Conservation (phyloP, 306 rosid species). For the Dalbergia cultrata region DNA sequence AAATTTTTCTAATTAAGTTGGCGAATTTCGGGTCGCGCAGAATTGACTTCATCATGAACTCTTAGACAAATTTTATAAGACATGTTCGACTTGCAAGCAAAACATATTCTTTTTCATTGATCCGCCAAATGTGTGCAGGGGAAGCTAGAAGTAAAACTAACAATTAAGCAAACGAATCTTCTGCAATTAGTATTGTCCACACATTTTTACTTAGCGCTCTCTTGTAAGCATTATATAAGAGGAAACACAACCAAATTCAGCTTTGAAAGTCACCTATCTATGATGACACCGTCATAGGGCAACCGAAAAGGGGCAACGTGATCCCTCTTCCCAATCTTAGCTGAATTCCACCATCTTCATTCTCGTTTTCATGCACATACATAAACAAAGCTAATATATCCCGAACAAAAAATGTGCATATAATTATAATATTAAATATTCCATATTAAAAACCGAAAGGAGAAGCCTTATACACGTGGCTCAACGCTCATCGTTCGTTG, state of each 20-base stretch:
- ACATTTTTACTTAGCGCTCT: constrained; percentile 9
- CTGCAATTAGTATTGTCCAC: constrained; percentile 17
- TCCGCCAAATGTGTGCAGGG: neutral
- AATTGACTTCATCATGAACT: neutral
- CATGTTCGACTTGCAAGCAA: neutral
- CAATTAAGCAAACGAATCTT: constrained; percentile 51
- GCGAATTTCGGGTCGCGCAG: neutral
- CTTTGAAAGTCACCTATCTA: constrained; percentile 34
- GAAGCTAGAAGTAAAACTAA: neutral
- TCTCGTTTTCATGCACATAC: constrained; percentile 2
- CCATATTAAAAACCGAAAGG: constrained; percentile 33
- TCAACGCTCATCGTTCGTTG: constrained; percentile 25
- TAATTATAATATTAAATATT: constrained; percentile 30
- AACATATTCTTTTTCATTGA: neutral
- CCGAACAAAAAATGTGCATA: too few relatives aligned
- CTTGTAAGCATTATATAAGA: constrained; percentile 31
- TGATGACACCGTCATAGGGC: constrained; percentile 28
- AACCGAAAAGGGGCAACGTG: constrained; percentile 32
- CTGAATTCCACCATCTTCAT: neutral
- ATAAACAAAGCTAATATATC: neutral
- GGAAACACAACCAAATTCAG: constrained; percentile 37
- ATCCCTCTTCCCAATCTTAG: neutral
- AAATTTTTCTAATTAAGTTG: neutral
- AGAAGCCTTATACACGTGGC: constrained; percentile 55
- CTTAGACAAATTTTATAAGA: neutral